Evolutionary conservation across 73 alveolate species (phyloP), one percentile per base, ranked within the genome.

Genomic region (Symbiodinium pilosum): DNA sequence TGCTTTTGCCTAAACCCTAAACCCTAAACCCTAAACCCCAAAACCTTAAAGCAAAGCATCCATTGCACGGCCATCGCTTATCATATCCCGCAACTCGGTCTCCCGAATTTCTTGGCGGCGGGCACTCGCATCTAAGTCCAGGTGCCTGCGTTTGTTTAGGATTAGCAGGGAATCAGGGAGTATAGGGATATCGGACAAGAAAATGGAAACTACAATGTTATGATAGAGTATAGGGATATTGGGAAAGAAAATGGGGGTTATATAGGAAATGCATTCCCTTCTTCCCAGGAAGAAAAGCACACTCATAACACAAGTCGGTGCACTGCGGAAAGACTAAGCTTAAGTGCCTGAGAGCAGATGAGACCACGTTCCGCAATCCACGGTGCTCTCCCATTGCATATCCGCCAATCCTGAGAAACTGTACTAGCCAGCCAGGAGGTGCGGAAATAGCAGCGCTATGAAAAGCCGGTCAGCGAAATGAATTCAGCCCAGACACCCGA

Each of bases 381-480:
- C 97, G 97, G 56, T 91, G 97, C 97, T 91, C 97, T 24, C 97
- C 97, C 97, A 91, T 91, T 75, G 97, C 88, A 71, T 91, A 91
- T 54, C 97, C 97, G 28, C 97, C 97, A 32, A 91, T 91, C 97
- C 97, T 91, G 24, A 71, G n/a, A 30, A 32, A 24, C 20, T 16
- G 44, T 18, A 11, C 28, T n/a, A n/a, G n/a, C n/a, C n/a, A n/a
- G n/a, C n/a, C n/a, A n/a, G n/a, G n/a, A n/a, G n/a, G n/a, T n/a
- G n/a, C n/a, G n/a, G n/a, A n/a, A n/a, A n/a, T n/a, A n/a, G n/a
- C n/a, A n/a, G n/a, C n/a, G n/a, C n/a, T n/a, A n/a, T n/a, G n/a
- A n/a, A n/a, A n/a, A n/a, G n/a, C n/a, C n/a, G n/a, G n/a, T n/a
- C n/a, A n/a, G n/a, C n/a, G n/a, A n/a, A n/a, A n/a, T n/a, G n/a